Evolutionary conservation across 2,329 filamentous ascomycete genomes (phyloP), one percentile per base, ranked within the genome.

Genomic region (Alternaria tenuissima): DNA sequence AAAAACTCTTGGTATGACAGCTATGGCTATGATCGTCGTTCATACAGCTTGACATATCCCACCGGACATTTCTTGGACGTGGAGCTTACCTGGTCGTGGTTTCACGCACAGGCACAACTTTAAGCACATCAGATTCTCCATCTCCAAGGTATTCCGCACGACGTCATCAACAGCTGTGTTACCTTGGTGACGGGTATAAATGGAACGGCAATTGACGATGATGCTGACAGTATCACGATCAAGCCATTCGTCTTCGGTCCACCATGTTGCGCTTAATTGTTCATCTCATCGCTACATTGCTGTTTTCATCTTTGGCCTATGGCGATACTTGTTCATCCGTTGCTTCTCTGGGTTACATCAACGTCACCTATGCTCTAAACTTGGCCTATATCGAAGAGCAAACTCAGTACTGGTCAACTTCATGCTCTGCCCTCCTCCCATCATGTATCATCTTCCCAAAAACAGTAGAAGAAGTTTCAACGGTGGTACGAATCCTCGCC

Each of bases 391-490:
- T 72, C 18, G 59, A 66, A 56, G 72, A 75, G 44, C 71, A 75
- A 55, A 69, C 66, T 4, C 63, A 75, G 57, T 76, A 76, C 52
- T 75, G 74, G 74, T 74, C 69, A 1, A 73, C 70, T 1, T 73
- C 72, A 16, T 76, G 73, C 61, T 66, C 65, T 20, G 72, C 72
- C 24, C 66, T 76, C n/a, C 56, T 68, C 14, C 72, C 74, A 0
- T 70, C 68, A 2, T 77, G 75, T 49, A 76, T 77, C 49, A 66
- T 76, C 58, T 72, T 73, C 30, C 72, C 73, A 3, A 72, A 67
- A 20, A 84, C 79, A 34, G 77, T 81, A 0, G 74, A 81, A 16
- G 84, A 88, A 67, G 84, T 88, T 38, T 80, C 85, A 0, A 78
- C 80, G 9, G 80, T 86, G n/a, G 79, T 89, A 47, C 80, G 79